These are phyloP conservation scores for Thozetella sp. DNA, from an alignment of 495 filamentous ascomycete genomes.

Conservation along the genomic window DNA sequence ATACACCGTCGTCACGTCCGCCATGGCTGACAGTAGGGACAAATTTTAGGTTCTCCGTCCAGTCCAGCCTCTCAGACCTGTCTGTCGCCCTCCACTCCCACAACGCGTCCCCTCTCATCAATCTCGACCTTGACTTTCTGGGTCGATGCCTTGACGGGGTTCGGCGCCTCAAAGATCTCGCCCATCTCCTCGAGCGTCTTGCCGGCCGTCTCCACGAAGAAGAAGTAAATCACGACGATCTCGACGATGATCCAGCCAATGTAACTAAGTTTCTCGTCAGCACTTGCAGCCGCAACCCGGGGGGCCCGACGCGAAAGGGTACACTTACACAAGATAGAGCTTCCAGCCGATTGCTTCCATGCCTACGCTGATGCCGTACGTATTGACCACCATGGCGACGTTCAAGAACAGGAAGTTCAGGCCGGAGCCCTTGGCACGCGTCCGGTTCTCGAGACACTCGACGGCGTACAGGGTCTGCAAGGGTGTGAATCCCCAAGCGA, in stretches of 20 bases:
- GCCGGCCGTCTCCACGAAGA: conserved; percentile 64
- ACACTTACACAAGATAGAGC: conserved; percentile 22
- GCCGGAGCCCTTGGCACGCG: conserved; percentile 41
- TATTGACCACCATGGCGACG: conserved; percentile 42
- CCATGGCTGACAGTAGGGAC: too few relatives aligned
- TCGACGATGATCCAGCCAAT: conserved; percentile 55
- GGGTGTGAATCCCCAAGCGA: conserved; percentile 62
- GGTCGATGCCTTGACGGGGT: conserved; percentile 52
- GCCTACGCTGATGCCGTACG: conserved; percentile 52
- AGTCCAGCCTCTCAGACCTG: too few relatives aligned
- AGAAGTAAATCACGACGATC: conserved; percentile 55
- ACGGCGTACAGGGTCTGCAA: conserved; percentile 59
- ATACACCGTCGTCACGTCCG: too few relatives aligned
- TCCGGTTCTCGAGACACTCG: conserved; percentile 36
- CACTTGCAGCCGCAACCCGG: background rate
- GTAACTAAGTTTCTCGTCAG: conserved; percentile 16
- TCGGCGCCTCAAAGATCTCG: conserved; percentile 57
- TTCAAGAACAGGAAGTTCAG: conserved; percentile 36
- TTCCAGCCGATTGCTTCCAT: conserved; percentile 54
- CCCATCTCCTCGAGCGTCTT: conserved; percentile 67
- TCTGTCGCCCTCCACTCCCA: background rate
- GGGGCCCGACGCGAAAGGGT: background rate
- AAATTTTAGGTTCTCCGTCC: too few relatives aligned
- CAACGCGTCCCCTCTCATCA: background rate
- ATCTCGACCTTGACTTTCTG: conserved; percentile 34